Percentiles rank a stretch among this genome's conserved stretches.
Conservation (phyloP, 768 basidiomycete species). For the Phaeolepiota aurea region DNA sequence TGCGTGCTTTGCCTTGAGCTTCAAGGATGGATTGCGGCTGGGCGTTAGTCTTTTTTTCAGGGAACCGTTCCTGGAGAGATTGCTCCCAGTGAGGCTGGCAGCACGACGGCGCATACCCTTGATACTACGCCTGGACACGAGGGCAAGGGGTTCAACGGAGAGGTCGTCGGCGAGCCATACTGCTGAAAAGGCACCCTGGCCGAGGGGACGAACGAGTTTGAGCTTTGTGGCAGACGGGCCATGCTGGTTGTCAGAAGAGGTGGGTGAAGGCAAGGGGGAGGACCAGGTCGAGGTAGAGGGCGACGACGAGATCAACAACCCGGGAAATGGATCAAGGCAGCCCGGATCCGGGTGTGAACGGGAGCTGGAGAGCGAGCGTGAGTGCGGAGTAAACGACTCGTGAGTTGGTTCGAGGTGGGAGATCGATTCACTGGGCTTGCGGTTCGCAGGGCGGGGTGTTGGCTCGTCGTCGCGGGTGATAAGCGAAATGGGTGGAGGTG, state of each 20-base stretch:
- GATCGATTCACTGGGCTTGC: too few relatives aligned
- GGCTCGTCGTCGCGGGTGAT: constrained; percentile 10
- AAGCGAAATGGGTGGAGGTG: constrained; percentile 5
- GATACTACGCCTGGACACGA: constrained; percentile 27
- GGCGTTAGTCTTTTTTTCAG: neutral
- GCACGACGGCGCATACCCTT: constrained; percentile 28
- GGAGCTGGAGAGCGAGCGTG: too few relatives aligned
- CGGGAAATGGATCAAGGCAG: constrained; percentile 3
- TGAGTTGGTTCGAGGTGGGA: too few relatives aligned
- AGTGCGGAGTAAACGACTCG: too few relatives aligned
- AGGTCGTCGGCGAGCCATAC: constrained; percentile 68
- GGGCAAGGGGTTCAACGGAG: constrained; percentile 33
- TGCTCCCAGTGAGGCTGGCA: too few relatives aligned
- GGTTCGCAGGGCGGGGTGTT: constrained; percentile 19
- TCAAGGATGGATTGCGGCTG: neutral
- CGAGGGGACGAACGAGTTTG: constrained; percentile 45
- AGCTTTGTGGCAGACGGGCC: constrained; percentile 17
- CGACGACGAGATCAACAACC: constrained; percentile 7
- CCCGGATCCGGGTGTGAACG: too few relatives aligned
- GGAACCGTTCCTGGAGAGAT: too few relatives aligned
- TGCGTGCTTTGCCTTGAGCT: too few relatives aligned
- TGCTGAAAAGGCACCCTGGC: constrained; percentile 65
- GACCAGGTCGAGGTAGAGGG: constrained; percentile 7
- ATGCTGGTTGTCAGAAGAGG: constrained; percentile 1
- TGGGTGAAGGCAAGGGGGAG: constrained; percentile 2